Percentiles rank a stretch among this genome's conserved stretches.
Conservation (phyloP, 1,139 yeast species). For the Blastobotrys niveus region DNA sequence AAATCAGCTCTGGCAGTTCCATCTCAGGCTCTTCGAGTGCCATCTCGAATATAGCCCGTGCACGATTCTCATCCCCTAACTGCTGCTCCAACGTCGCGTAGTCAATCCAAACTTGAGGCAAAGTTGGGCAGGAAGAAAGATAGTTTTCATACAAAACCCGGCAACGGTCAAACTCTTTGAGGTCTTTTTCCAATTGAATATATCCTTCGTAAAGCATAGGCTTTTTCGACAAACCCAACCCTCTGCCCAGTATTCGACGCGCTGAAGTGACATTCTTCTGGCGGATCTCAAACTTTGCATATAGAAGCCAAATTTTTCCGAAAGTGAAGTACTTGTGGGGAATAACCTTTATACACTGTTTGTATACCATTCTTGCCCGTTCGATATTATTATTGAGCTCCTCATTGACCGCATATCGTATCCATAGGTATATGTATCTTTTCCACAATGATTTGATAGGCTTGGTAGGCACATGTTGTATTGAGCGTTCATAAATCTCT, state of each 20-base stretch:
- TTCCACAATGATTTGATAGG: constrained; percentile 49
- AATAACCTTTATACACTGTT: constrained; percentile 43
- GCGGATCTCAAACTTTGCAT: constrained; percentile 70
- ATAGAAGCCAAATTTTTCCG: constrained; percentile 68
- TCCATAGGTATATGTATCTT: constrained; percentile 65
- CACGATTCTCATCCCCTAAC: constrained; percentile 65
- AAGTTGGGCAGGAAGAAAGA: constrained; percentile 49
- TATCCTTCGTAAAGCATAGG: constrained; percentile 56
- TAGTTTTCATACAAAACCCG: constrained; percentile 65
- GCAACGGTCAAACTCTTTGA: constrained; percentile 53
- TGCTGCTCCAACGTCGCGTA: constrained; percentile 65
- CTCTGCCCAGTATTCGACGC: constrained; percentile 65
- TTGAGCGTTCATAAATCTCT: constrained; percentile 45
- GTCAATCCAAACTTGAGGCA: constrained; percentile 45
- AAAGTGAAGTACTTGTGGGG: constrained; percentile 61
- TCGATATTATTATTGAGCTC: constrained; percentile 47
- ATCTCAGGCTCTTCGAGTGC: constrained; percentile 39
- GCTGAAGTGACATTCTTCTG: constrained; percentile 47
- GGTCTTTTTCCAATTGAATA: constrained; percentile 47
- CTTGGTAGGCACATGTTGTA: constrained; percentile 39
- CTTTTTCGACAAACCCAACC: constrained; percentile 64
- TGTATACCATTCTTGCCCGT: constrained; percentile 49
- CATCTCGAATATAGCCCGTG: constrained; percentile 54
- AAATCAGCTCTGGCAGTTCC: constrained; percentile 38
- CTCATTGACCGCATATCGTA: constrained; percentile 56